Evolutionary conservation across 768 basidiomycete species (phyloP).

Genomic region (Leucocoprinus birnbaumii): DNA sequence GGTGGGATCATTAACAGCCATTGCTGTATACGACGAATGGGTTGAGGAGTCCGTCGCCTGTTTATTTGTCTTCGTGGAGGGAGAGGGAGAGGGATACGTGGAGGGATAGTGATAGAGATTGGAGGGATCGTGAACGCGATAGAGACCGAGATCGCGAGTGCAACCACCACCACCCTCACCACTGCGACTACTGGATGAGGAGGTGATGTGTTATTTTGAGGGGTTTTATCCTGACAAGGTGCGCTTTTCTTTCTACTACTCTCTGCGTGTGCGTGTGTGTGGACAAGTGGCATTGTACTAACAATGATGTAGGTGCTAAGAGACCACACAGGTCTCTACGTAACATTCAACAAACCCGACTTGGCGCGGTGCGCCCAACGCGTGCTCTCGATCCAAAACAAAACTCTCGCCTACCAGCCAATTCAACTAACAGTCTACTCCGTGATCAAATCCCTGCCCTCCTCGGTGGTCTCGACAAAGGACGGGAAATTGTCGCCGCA

Average conservation of each 20-base stretch:
- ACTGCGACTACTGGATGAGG: slow-evolving; percentile 41
- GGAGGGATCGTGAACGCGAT: neutral
- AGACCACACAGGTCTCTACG: slow-evolving; percentile 73
- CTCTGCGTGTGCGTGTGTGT: slow-evolving; percentile 5
- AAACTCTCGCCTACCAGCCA: slow-evolving; percentile 37
- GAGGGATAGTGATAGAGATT: neutral
- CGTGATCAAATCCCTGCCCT: slow-evolving; percentile 24
- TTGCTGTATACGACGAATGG: too few species aligned
- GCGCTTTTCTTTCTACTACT: too few species aligned
- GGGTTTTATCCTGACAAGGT: slow-evolving; percentile 75
- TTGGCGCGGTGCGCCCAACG: slow-evolving; percentile 66
- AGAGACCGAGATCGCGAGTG: neutral
- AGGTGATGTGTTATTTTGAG: slow-evolving; percentile 65
- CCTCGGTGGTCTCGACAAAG: slow-evolving; percentile 23
- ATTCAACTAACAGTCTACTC: slow-evolving; percentile 53
- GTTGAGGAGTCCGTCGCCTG: too few species aligned
- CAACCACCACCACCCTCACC: neutral
- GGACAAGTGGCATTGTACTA: neutral
- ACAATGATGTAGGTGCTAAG: slow-evolving; percentile 63
- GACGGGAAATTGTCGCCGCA: slow-evolving; percentile 34
- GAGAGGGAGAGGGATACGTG: slow-evolving; percentile 5
- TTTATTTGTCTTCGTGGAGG: too few species aligned
- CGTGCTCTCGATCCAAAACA: slow-evolving; percentile 49
- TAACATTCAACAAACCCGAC: slow-evolving; percentile 68
- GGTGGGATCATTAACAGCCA: too few species aligned